A percentile compares a stretch with the other conserved stretches of the same genome.
Conservation (phyloP, 768 basidiomycete species). For the Glaciozyma antarctica region DNA sequence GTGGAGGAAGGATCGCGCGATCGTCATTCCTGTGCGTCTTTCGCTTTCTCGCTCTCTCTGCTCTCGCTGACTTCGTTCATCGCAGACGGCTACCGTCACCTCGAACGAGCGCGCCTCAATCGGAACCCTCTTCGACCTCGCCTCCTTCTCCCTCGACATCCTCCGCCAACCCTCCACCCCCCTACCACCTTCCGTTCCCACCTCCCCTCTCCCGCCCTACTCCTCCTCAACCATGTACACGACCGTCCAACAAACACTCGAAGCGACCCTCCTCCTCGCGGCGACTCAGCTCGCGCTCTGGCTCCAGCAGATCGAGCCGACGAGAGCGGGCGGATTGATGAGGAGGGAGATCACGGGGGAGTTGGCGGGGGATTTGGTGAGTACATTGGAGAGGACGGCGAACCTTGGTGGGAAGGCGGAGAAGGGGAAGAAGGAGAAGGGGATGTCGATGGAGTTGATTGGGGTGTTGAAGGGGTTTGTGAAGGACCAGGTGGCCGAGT, state of each 20-base stretch:
- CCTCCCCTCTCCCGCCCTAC: conserved; percentile 2
- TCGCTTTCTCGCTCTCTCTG: not conserved
- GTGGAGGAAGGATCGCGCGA: conserved; percentile 47
- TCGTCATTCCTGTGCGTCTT: conserved; percentile 32
- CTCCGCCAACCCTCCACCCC: conserved; percentile 41
- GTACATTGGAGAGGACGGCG: not conserved
- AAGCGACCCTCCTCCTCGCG: conserved; percentile 23
- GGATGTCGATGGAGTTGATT: not conserved
- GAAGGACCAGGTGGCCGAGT: not conserved
- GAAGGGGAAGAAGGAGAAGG: not conserved
- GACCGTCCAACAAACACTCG: conserved; percentile 22
- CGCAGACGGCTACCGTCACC: conserved; percentile 74
- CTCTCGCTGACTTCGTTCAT: not conserved
- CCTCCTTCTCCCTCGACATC: conserved; percentile 64
- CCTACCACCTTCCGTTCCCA: not conserved
- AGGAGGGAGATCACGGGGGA: not conserved
- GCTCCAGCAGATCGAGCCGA: conserved; percentile 3
- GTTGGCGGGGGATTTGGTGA: conserved; percentile 12
- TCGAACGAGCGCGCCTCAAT: conserved; percentile 71
- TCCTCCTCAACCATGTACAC: conserved; percentile 24
- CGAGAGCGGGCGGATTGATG: not conserved
- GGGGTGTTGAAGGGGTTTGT: conserved; percentile 1
- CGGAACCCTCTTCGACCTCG: conserved; percentile 78
- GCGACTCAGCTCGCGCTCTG: conserved; percentile 26
- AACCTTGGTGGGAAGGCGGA: not conserved